These are phyloP conservation scores for Fusarium goolgardi DNA, from an alignment of 2,329 filamentous ascomycete genomes.

Conservation along the genomic window DNA sequence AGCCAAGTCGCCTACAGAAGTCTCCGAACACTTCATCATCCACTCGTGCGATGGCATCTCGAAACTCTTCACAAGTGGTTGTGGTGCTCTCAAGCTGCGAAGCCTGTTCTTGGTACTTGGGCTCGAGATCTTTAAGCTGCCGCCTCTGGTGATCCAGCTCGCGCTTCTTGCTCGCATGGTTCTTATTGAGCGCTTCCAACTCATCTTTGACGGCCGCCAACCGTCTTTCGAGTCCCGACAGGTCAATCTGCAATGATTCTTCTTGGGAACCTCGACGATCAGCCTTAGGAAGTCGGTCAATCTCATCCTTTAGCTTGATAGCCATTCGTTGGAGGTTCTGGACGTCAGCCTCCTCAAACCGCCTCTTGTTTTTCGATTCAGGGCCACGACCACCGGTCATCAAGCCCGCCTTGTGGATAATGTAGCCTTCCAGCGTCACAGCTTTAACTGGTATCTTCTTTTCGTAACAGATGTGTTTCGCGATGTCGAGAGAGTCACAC, in stretches of 20 bases:
- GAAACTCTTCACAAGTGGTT: slow-evolving; percentile 63
- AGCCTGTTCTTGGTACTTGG: slow-evolving; percentile 80
- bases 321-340: slow-evolving; percentile 83
- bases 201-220: slow-evolving; percentile 79
- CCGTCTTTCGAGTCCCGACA: slow-evolving; percentile 82
- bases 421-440: slow-evolving; percentile 92
- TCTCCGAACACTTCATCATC: slow-evolving; percentile 88
- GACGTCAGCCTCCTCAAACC: slow-evolving; percentile 91
- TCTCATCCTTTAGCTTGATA: slow-evolving; percentile 79
- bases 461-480: slow-evolving; percentile 89
- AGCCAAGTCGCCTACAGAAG: slow-evolving; percentile 90
- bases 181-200: slow-evolving; percentile 80
- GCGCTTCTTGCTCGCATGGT: slow-evolving; percentile 84
- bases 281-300: slow-evolving; percentile 81
- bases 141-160: slow-evolving; percentile 79
- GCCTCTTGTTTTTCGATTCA: slow-evolving; percentile 78
- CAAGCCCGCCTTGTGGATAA: slow-evolving; percentile 95
- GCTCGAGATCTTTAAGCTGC: slow-evolving; percentile 79
- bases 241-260: slow-evolving; percentile 81
- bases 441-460: slow-evolving; percentile 90
- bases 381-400: slow-evolving; percentile 95
- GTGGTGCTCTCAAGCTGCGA: slow-evolving; percentile 71
- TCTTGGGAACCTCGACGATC: slow-evolving; percentile 82
- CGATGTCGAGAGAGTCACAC: slow-evolving; percentile 86
- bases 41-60: slow-evolving; percentile 76